Base-by-base conservation (phyloP, 371 early-diverging fungal species). In the Mortierella sp. region DNA sequence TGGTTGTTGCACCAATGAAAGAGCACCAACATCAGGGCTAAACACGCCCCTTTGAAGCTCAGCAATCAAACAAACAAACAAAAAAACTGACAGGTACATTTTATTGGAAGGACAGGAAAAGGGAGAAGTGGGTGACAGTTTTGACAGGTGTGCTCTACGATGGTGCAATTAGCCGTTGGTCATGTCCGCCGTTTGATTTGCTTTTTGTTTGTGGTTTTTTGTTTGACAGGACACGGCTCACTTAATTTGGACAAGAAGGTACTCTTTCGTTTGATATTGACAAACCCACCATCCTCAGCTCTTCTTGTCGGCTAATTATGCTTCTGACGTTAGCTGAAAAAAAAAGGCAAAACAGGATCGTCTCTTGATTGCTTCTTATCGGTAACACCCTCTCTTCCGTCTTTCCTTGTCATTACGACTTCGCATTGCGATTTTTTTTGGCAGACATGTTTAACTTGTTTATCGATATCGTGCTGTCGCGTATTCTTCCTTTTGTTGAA, bases 141-240 rank as follows among this genome's bases (percentile, higher is more conserved):
- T 58, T 63, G 63, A 63, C 63, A 63, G 63, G 63, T 63, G 32
- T 63, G 63, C 6, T 51, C 51, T 5, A 51, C 6, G 35, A 63
- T 63, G 63, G 63, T 63, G 63, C 63, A 63, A 63, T 63, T 63
- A 46, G 48, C 48, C 48, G 12, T 44, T 41, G 60, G 63, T 4
- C 63, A 56, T 35, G 29, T 63, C 63, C 32, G 5, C 56, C 27
- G 12, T 29, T 5, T 16, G 4, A 29, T 63, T 63, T 6, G 27
- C 16, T 32, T 2, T 16, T 18, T 14, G 12, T 21, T 18, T 48
- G 41, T 41, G 3, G 41, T 41, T 41, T 4, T 41, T 71, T 71
- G n/a, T 72, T 72, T 71, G 48, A 72, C 48, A 71, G 48, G 63
- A 35, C 63, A 18, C 63, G 63, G 63, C 63, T 63, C 63, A 63